Percentiles rank a stretch among this genome's conserved stretches.
These are phyloP conservation scores for Russula dissimulans DNA, from an alignment of 768 basidiomycete genomes.

Conservation along the genomic window DNA sequence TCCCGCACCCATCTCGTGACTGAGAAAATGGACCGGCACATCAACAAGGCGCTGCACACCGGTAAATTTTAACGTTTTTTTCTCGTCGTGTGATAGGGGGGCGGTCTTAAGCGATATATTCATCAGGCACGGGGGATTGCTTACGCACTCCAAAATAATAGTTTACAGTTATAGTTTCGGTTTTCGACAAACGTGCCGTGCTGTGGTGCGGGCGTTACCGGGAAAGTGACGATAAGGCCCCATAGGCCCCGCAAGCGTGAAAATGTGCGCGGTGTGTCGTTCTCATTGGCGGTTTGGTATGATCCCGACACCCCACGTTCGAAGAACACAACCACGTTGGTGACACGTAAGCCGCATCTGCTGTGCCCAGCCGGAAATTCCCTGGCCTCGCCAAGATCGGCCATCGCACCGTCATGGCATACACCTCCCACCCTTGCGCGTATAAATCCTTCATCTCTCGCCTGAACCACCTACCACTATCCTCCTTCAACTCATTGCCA, in stretches of 20 bases:
- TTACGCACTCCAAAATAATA: too few relatives aligned
- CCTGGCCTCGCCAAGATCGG: neutral
- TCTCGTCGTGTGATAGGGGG: too few relatives aligned
- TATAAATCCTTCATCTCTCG: constrained; percentile 1
- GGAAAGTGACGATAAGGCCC: neutral
- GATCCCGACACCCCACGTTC: neutral
- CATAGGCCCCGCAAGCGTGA: neutral
- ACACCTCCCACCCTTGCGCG: neutral
- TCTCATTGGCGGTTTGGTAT: constrained; percentile 5
- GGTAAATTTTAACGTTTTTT: too few relatives aligned
- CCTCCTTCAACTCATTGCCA: neutral
- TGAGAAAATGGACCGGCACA: neutral
- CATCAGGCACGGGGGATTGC: too few relatives aligned
- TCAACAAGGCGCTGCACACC: too few relatives aligned
- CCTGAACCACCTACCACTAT: neutral
- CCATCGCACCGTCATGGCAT: neutral
- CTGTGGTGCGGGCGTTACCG: neutral
- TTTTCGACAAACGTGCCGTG: neutral
- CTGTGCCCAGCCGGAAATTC: neutral
- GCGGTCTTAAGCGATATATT: too few relatives aligned
- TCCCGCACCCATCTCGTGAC: neutral
- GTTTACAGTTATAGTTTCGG: neutral
- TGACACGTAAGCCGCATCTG: constrained; percentile 10
- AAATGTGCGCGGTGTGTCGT: neutral
- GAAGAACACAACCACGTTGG: constrained; percentile 13